Evolutionary conservation across 257 asterid genomes (phyloP), one percentile per base, ranked within the genome.

Genomic region (Solanum corneliomulleri): DNA sequence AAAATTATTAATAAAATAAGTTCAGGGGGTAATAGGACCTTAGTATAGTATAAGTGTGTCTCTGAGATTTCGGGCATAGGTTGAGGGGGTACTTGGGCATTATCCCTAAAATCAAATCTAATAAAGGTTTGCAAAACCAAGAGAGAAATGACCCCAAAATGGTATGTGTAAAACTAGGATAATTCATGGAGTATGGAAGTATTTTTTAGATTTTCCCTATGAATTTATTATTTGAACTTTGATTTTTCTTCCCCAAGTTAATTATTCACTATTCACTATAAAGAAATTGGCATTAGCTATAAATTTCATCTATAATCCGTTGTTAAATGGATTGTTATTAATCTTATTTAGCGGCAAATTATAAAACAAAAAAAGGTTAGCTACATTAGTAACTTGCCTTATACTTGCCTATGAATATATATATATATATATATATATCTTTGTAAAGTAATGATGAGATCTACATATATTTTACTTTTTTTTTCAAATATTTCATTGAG

Each of bases 401-500:
- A 27, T 27, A 27, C 27, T 27, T 27, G 27, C 27, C 27, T 27
- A 27, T 27, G 27, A 27, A 27, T 27, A 27, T 27, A 27, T 27
- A 27, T 27, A 27, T 27, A 27, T 27, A 27, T 27, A 27, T 27
- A 27, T 27, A 27, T 27, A 27, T 27, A 49, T 49, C 8, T 49
- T 0, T 3, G 5, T 15, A 3, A 49, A 21, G 9, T 15, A 49
- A 20, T 49, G 1, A 20, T 49, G 15, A 49, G 3, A 9, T 7
- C 0, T 6, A 15, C 21, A 7, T 15, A 49, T 8, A 49, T 49
- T 49, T 1, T 49, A 15, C 27, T 20, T 15, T 1, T 15, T 15
- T 20, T 0, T 0, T 2, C 1, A 3, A 49, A 0, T 49, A 49
- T 49, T 49, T 49, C 60, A 15, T 3, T 5, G 3, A 1, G 3